Evolutionary conservation across 2,329 filamentous ascomycete genomes (phyloP).

Genomic region (Talaromyces sp.): DNA sequence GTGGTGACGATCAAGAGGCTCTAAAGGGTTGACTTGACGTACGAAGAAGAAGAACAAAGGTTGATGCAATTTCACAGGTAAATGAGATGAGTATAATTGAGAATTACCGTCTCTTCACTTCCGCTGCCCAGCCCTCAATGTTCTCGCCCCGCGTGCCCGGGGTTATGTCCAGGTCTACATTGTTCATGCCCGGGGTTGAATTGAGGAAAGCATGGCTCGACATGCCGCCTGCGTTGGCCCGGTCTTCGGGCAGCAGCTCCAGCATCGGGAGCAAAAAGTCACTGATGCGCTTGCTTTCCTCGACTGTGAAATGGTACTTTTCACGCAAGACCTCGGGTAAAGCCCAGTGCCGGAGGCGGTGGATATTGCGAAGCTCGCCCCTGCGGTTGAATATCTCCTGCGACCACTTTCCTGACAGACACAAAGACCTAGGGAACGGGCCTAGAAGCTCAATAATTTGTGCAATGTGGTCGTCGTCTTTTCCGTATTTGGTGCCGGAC

Average conservation of each 20-base stretch:
- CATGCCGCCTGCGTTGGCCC: slow-evolving; percentile 96
- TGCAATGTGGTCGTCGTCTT: slow-evolving; percentile 98
- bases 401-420: slow-evolving; percentile 90
- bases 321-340: slow-evolving; percentile 86
- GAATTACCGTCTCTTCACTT: slow-evolving; percentile 70
- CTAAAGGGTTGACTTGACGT: background rate
- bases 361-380: slow-evolving; percentile 94
- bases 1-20: background rate
- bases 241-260: slow-evolving; percentile 76
- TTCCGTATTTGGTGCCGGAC: slow-evolving; percentile 97
- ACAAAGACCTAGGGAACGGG: slow-evolving; percentile 85
- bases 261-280: slow-evolving; percentile 89
- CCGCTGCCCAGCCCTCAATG: slow-evolving; percentile 87
- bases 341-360: slow-evolving; percentile 92
- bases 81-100: background rate
- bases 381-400: slow-evolving; percentile 99
- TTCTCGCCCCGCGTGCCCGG: slow-evolving; percentile 83
- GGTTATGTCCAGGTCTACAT: slow-evolving; percentile 64
- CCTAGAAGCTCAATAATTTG: slow-evolving; percentile 97
- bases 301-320: slow-evolving; percentile 89
- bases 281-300: slow-evolving; percentile 71
- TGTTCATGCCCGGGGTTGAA: slow-evolving; percentile 84
- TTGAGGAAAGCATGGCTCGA: slow-evolving; percentile 75
- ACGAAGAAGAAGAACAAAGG: background rate
- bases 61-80: background rate